Evolutionary conservation across 352 stramenopile genomes (phyloP), one percentile per base, ranked within the genome.

Genomic region (Pythium pyrilobum): DNA sequence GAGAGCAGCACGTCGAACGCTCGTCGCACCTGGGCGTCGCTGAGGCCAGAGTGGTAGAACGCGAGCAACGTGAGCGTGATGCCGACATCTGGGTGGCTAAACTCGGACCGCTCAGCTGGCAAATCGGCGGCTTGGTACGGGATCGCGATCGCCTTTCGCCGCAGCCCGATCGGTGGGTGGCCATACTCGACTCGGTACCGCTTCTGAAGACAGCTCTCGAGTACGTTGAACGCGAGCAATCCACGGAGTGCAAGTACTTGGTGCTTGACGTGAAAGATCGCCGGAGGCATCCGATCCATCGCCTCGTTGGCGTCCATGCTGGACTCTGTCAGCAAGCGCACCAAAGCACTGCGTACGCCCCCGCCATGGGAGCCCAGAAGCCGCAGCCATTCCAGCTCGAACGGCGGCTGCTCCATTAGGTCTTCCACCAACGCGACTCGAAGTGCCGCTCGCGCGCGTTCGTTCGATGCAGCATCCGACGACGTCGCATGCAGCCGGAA

Each of bases 121-220:
- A 92, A 82, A 62, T 96, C 85, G 4, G 82, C 82, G 15, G 78
- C 86, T 51, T 76, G 69, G 51, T 95, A 97, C 18, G 88, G 90
- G 15, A 97, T 84, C 9, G 83, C 87, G 20, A 97, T 69, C 20
- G 68, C 65, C 56, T 95, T 96, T 0, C 4, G 33, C 24, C 81
- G 81, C 0, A 66, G 59, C 1, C 56, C 57, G 31, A 49, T 45
- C 7, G 64, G 34, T 15, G 72, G 64, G 38, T 96, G 62, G 0
- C 87, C 89, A 62, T 82, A 97, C 32, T 89, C 58, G 0, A 96
- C 86, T 16, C 86, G 69, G 50, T 91, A 79, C 4, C 86, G 77
- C 61, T 96, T 95, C 40, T 95, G 51, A n/a, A 97, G 42, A 31
- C 84, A 92, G 21, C 92, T 81, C 24, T 89, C 64, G 9, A 97